A percentile compares a stretch with the other conserved stretches of the same genome.
phyloP scores from a whole-genome alignment of 177 flowering plant genomes.

The Vitis hybrid region DNA sequence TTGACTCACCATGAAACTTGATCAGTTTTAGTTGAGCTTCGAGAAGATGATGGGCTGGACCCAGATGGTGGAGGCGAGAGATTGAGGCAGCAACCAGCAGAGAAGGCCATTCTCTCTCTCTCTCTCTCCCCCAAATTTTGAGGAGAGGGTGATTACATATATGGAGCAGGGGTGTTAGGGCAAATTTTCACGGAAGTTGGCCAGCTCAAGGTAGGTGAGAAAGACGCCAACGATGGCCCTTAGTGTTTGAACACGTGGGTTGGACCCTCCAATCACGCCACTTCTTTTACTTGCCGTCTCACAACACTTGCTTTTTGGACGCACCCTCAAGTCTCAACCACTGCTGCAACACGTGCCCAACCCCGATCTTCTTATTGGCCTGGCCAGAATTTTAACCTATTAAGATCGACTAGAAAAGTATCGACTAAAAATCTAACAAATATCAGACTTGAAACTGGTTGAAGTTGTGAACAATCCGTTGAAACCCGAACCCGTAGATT shows the following conservation, averaged over 20 bases:
- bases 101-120: constrained; percentile 18
- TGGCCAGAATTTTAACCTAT: too few relatives aligned
- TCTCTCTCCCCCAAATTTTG: neutral
- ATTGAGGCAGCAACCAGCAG: constrained; percentile 25
- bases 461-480: too few relatives aligned
- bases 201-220: constrained; percentile 2
- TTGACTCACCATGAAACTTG: constrained; percentile 12
- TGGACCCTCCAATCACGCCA: constrained; percentile 5
- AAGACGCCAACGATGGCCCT: neutral
- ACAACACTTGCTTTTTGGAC: neutral
- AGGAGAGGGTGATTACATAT: neutral
- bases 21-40: neutral
- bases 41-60: neutral
- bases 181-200: neutral
- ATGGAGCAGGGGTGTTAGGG: neutral
- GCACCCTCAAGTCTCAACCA: constrained; percentile 2
- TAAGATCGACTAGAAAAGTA: too few relatives aligned
- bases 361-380: too few relatives aligned
- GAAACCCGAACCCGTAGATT: too few relatives aligned
- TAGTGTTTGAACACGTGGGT: constrained; percentile 5
- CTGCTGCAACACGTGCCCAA: constrained; percentile 3
- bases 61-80: constrained; percentile 13
- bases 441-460: too few relatives aligned
- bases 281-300: constrained; percentile 15
- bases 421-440: too few relatives aligned